phyloP scores from a whole-genome alignment of 192 early-diverging fungal genomes.

The Coemansia javaensis region DNA sequence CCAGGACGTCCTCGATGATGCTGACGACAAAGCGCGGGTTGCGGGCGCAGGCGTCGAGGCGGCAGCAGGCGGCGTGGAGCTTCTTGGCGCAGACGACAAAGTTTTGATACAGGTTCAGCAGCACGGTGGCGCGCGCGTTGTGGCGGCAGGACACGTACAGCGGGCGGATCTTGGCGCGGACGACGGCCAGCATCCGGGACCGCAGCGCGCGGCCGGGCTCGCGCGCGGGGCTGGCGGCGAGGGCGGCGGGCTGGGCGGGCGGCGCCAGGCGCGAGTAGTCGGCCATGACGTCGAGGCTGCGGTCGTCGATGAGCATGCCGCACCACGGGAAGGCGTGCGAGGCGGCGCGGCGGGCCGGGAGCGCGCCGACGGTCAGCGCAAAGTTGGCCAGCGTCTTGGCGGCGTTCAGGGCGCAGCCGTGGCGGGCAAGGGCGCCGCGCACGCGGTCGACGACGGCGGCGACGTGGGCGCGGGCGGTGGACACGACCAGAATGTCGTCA shows the following conservation, averaged over 20 bases:
- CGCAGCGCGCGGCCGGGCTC: constrained; percentile 41
- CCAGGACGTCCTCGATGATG: constrained; percentile 13
- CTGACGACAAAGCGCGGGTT: constrained; percentile 8
- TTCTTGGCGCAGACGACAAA: constrained; percentile 70
- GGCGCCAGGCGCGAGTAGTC: constrained; percentile 63
- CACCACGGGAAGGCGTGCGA: constrained; percentile 58
- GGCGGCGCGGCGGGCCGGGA: constrained; percentile 23
- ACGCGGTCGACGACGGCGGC: constrained; percentile 56
- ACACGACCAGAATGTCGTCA: constrained; percentile 83
- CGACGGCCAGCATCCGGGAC: constrained; percentile 39
- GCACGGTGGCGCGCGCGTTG: constrained; percentile 57
- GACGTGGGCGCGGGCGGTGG: constrained; percentile 51
- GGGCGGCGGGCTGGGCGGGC: constrained; percentile 35
- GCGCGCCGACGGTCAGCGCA: constrained; percentile 40
- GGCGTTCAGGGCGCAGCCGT: constrained; percentile 72
- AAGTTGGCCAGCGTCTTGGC: constrained; percentile 80
- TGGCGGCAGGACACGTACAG: constrained; percentile 62
- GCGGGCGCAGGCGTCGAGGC: constrained; percentile 10
- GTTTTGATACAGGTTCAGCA: constrained; percentile 78
- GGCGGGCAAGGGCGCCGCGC: constrained; percentile 57
- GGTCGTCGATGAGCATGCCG: constrained; percentile 68
- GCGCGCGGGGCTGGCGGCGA: constrained; percentile 49
- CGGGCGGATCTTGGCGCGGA: constrained; percentile 32
- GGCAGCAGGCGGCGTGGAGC: constrained; percentile 42
- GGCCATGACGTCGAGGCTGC: constrained; percentile 58